These are phyloP conservation scores for Coemansia sp. DNA, from an alignment of 192 early-diverging fungal species.

Conservation along the genomic window DNA sequence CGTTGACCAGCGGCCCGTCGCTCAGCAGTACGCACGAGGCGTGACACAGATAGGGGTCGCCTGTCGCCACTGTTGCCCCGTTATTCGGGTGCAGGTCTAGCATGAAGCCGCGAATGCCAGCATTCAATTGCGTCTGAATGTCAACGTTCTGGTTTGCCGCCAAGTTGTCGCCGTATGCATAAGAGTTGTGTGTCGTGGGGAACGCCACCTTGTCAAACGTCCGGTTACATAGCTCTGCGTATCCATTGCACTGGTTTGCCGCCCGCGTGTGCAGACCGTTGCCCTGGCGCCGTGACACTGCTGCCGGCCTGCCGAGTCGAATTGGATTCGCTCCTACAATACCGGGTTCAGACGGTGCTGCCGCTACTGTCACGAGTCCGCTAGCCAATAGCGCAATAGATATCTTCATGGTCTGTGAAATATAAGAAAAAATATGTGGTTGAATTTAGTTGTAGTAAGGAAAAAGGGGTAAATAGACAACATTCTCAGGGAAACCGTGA, in stretches of 20 bases:
- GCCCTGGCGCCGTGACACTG: not conserved
- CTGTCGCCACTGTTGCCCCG: constrained; percentile 18
- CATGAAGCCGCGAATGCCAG: constrained; percentile 77
- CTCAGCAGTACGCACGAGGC: constrained; percentile 65
- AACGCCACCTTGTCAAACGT: constrained; percentile 67
- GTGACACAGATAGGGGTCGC: constrained; percentile 69
- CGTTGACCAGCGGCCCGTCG: constrained; percentile 60
- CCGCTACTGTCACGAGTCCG: constrained; percentile 4
- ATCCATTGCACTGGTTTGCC: constrained; percentile 65
- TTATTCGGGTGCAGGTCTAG: constrained; percentile 60
- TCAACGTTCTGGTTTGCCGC: constrained; percentile 70
- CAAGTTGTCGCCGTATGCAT: constrained; percentile 58
- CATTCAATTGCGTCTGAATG: constrained; percentile 68
- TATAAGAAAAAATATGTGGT: not conserved
- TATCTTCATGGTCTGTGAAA: not conserved
- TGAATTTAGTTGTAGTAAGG: not conserved
- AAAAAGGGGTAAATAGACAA: not conserved
- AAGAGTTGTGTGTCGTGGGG: constrained; percentile 78
- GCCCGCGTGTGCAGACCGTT: not conserved
- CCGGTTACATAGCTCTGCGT: constrained; percentile 66
- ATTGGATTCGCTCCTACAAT: not conserved
- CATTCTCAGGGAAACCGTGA: not conserved
- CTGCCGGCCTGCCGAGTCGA: not conserved
- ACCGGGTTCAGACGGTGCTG: not conserved
- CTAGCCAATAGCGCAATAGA: not conserved